These are phyloP conservation scores for Aureobasidium sp. DNA, from an alignment of 2,329 filamentous ascomycete species.

Conservation along the genomic window DNA sequence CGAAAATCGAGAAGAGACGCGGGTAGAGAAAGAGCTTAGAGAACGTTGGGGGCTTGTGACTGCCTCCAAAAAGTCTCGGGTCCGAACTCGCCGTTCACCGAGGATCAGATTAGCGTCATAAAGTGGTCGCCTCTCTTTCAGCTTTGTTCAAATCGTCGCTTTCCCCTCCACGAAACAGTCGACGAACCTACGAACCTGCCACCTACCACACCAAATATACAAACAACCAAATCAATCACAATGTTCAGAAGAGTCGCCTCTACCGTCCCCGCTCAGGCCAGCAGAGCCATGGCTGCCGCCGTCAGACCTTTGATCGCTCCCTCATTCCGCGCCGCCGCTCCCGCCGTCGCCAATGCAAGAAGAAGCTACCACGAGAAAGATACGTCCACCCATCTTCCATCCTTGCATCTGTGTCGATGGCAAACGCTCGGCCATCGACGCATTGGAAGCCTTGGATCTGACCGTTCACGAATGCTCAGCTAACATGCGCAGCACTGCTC, in stretches of 20 bases:
- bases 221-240: conserved; percentile 18
- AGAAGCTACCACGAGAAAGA: conserved; percentile 59
- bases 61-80: neutral
- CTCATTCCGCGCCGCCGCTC: conserved; percentile 35
- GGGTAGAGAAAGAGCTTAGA: neutral
- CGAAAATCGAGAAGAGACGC: neutral
- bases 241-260: conserved; percentile 52
- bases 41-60: neutral
- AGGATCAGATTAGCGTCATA: conserved; percentile 13
- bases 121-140: conserved; percentile 10
- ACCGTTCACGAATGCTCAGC: conserved; percentile 20
- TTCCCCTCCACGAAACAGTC: neutral
- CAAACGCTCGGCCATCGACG: conserved; percentile 4
- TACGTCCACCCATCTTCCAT: conserved; percentile 30
- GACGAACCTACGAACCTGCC: neutral
- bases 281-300: conserved; percentile 40
- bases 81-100: conserved; percentile 7
- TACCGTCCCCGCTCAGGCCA: conserved; percentile 44
- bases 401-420: neutral
- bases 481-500: conserved; percentile 45
- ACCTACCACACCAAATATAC: neutral
- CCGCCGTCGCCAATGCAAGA: conserved; percentile 32
- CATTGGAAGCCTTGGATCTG: neutral
- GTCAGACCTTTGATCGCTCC: conserved; percentile 41
- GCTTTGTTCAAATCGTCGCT: conserved; percentile 5